These are phyloP conservation scores for Trifolium repens DNA, from an alignment of 306 rosid genomes.

Conservation along the genomic window DNA sequence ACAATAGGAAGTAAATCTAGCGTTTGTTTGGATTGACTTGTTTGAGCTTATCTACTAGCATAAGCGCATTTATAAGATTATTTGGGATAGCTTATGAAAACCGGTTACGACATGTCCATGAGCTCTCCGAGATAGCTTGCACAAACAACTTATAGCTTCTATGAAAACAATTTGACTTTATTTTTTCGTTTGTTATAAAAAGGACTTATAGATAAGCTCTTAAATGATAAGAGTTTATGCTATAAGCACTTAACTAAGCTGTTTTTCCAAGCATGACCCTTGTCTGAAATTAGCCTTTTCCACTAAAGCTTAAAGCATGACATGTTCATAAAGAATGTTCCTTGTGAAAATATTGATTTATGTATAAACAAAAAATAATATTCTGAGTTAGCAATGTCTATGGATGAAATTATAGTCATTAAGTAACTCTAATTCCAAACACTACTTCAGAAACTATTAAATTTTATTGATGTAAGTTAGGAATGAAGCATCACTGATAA, in stretches of 20 bases:
- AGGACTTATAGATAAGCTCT: not conserved
- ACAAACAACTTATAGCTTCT: not conserved
- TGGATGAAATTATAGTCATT: not conserved
- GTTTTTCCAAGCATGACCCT: not conserved
- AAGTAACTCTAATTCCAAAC: not conserved
- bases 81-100: not conserved
- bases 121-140: not conserved
- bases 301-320: slow-evolving; percentile 2
- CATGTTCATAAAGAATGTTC: slow-evolving; percentile 5
- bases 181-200: not conserved
- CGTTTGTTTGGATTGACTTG: not conserved
- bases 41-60: not conserved
- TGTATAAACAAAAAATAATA: not conserved
- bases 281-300: slow-evolving; percentile 9
- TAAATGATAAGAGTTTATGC: no score
- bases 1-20: not conserved
- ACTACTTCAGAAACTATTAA: slow-evolving; percentile 2
- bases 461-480: slow-evolving; percentile 26
- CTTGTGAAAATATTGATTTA: not conserved
- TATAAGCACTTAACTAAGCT: not conserved
- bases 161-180: not conserved
- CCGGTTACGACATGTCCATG: not conserved
- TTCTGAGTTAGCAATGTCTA: not conserved
- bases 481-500: slow-evolving; percentile 27
- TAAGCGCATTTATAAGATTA: not conserved